These are phyloP conservation scores for Colletotrichum somersetense DNA, from an alignment of 2,329 filamentous ascomycete genomes.

Conservation along the genomic window DNA sequence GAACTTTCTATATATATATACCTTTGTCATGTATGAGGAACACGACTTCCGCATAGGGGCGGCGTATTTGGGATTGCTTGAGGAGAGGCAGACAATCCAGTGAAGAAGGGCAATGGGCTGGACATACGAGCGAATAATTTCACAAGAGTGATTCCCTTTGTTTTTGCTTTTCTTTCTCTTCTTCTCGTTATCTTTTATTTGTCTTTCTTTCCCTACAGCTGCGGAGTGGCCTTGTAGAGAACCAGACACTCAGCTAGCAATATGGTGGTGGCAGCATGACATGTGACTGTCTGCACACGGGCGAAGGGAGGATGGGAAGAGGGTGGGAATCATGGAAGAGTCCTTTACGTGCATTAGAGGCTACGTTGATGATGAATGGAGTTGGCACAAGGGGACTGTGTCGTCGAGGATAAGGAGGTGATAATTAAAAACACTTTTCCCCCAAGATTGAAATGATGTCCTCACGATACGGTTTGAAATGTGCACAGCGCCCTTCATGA, in stretches of 20 bases:
- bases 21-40: constrained; percentile 43
- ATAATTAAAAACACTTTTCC: constrained; percentile 37
- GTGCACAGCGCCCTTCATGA: not conserved
- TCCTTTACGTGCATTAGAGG: constrained; percentile 36
- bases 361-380: constrained; percentile 37
- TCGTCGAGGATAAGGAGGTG: constrained; percentile 32
- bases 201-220: not conserved
- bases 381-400: constrained; percentile 26
- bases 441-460: not conserved
- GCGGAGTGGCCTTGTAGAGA: not conserved
- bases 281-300: constrained; percentile 19
- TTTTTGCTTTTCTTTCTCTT: constrained; percentile 4
- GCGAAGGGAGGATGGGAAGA: not conserved
- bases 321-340: constrained; percentile 16
- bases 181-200: not conserved
- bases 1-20: constrained; percentile 41
- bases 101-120: constrained; percentile 28
- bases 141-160: constrained; percentile 39
- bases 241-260: constrained; percentile 11
- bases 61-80: constrained; percentile 41
- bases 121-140: constrained; percentile 41
- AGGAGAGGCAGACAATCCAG: constrained; percentile 27
- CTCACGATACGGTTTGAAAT: not conserved
- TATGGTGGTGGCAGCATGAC: not conserved
- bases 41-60: constrained; percentile 41